phyloP scores from a whole-genome alignment of 2,329 filamentous ascomycete genomes.

The Fusarium sp. region DNA sequence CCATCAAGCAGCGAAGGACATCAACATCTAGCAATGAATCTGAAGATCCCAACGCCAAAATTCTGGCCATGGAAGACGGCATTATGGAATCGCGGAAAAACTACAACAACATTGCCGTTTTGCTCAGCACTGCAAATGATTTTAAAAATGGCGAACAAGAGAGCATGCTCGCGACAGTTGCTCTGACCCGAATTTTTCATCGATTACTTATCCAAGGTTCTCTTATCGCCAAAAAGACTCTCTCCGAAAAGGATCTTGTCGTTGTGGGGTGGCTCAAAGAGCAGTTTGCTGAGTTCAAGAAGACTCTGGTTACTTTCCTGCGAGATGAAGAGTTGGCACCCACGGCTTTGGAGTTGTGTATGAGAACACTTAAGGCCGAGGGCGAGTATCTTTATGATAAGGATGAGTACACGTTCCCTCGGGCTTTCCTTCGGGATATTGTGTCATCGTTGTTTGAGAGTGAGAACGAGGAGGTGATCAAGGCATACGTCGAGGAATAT shows the following conservation, averaged over 20 bases:
- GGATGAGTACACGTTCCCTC: slow-evolving; percentile 77
- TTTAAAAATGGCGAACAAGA: slow-evolving; percentile 63
- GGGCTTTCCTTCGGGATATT: slow-evolving; percentile 73
- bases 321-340: slow-evolving; percentile 72
- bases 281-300: slow-evolving; percentile 78
- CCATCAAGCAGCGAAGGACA: slow-evolving; percentile 66
- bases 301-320: slow-evolving; percentile 72
- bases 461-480: slow-evolving; percentile 69
- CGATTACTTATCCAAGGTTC: slow-evolving; percentile 81
- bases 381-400: slow-evolving; percentile 71
- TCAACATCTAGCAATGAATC: slow-evolving; percentile 63
- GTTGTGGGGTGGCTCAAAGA: slow-evolving; percentile 85
- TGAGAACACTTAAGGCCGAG: slow-evolving; percentile 88
- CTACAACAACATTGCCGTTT: slow-evolving; percentile 87
- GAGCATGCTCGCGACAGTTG: slow-evolving; percentile 78
- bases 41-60: slow-evolving; percentile 71
- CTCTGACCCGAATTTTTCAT: slow-evolving; percentile 88
- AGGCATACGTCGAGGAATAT: slow-evolving; percentile 83
- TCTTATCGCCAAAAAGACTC: slow-evolving; percentile 73
- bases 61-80: slow-evolving; percentile 81
- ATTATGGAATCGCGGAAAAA: slow-evolving; percentile 89
- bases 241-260: slow-evolving; percentile 79
- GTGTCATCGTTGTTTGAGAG: slow-evolving; percentile 72
- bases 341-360: slow-evolving; percentile 81
- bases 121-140: slow-evolving; percentile 71